Evolutionary conservation across 441 rosid genomes (phyloP).

Genomic region (Cnidoscolus chayamansa): DNA sequence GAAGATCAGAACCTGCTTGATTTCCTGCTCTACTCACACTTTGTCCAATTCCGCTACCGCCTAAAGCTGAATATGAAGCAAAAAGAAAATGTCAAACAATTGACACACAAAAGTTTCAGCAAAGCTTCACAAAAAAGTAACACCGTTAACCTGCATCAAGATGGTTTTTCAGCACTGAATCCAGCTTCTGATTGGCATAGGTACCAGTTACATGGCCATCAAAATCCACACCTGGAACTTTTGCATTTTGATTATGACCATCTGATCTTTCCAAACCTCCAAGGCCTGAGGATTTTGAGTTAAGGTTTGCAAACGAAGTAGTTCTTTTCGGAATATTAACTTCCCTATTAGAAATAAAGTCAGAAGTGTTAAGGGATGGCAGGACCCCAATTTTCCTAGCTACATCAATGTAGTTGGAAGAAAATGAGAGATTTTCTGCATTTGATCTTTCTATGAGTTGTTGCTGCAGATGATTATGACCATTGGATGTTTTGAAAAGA

Average conservation of each 20-base stretch:
- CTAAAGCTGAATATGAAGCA: conserved; percentile 44
- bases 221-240: conserved; percentile 44
- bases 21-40: conserved; percentile 41
- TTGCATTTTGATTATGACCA: conserved; percentile 39
- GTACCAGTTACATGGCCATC: conserved; percentile 38
- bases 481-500: conserved; percentile 44
- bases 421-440: conserved; percentile 42
- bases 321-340: conserved; percentile 61
- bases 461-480: conserved; percentile 51
- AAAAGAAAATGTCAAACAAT: conserved; percentile 22
- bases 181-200: conserved; percentile 49
- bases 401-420: conserved; percentile 45
- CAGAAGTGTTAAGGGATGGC: conserved; percentile 43
- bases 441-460: conserved; percentile 41
- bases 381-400: conserved; percentile 39
- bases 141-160: conserved; percentile 44
- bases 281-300: conserved; percentile 45
- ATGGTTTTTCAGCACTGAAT: conserved; percentile 39
- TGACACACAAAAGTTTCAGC: neutral
- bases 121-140: conserved; percentile 19
- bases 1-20: conserved; percentile 48
- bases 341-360: conserved; percentile 43
- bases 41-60: conserved; percentile 42
- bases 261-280: conserved; percentile 50
- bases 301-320: conserved; percentile 67